These are phyloP conservation scores for Bidens hawaiensis DNA, from an alignment of 140 eudicot species.

Conservation along the genomic window DNA sequence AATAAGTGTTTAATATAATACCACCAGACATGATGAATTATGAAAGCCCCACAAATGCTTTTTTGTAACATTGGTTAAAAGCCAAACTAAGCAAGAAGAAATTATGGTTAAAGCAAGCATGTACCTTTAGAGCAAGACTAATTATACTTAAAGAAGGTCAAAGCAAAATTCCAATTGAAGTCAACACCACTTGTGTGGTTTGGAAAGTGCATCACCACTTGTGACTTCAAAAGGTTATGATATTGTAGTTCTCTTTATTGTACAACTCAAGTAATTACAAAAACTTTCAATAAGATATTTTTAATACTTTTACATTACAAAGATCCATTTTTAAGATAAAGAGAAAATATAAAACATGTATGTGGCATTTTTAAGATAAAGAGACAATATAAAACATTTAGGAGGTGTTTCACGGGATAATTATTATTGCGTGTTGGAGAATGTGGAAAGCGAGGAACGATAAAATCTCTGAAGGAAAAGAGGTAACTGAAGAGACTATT, in stretches of 20 bases:
- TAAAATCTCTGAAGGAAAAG: no score
- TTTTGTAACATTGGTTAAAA: conserved; percentile 18
- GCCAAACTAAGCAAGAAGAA: conserved; percentile 16
- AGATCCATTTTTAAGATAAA: background rate
- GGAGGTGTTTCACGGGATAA: no score
- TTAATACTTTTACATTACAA: background rate
- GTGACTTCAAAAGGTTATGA: conserved; percentile 14
- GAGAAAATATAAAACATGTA: background rate
- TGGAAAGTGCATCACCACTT: conserved; percentile 19
- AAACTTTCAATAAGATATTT: background rate
- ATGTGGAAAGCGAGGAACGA: no score
- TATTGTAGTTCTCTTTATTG: background rate
- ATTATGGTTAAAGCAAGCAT: conserved; percentile 30
- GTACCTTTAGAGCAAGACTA: conserved; percentile 27
- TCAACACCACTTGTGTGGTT: conserved; percentile 30
- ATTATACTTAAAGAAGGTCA: conserved; percentile 32
- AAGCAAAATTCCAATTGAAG: conserved; percentile 15
- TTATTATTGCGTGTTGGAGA: no score
- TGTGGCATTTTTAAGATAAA: no score
- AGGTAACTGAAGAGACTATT: no score
- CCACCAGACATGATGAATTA: conserved; percentile 19
- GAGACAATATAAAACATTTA: no score
- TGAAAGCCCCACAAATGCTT: conserved; percentile 25
- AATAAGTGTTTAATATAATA: conserved; percentile 22
- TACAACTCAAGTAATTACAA: background rate